Percentiles rank a stretch among this genome's conserved stretches.
Conservation (phyloP, 352 stramenopile species). For the Pythium periplocum region DNA sequence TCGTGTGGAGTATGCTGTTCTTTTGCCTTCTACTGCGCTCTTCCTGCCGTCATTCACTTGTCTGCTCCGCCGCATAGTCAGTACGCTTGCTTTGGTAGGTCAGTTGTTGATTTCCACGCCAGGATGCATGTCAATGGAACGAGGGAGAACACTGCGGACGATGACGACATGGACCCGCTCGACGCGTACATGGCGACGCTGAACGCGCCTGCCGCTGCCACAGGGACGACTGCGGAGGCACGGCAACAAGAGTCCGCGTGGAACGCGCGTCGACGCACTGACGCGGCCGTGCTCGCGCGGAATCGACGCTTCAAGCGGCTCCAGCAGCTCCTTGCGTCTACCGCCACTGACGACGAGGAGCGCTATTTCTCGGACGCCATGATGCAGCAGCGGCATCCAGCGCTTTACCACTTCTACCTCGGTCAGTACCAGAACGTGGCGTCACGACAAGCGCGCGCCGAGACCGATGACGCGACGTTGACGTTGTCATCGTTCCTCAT, state of each 20-base stretch:
- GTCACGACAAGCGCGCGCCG: constrained; percentile 9
- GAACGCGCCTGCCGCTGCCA: constrained; percentile 1
- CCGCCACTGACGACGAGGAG: constrained; percentile 14
- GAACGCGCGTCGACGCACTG: constrained; percentile 1
- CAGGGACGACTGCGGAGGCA: constrained; percentile 4
- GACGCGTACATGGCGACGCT: constrained; percentile 80
- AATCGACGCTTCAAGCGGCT: constrained; percentile 72
- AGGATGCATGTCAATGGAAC: too few relatives aligned
- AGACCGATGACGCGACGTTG: constrained; percentile 8
- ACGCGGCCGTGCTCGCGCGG: constrained; percentile 31
- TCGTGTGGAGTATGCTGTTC: too few relatives aligned
- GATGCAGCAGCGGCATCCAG: constrained; percentile 77
- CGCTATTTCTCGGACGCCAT: constrained; percentile 75
- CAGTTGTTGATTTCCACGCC: too few relatives aligned
- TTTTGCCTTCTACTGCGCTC: too few relatives aligned
- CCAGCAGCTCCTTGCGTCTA: constrained; percentile 46
- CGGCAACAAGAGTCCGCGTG: constrained; percentile 3
- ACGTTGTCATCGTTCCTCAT: constrained; percentile 68
- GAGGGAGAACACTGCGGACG: too few relatives aligned
- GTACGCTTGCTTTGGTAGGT: too few relatives aligned
- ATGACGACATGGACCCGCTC: constrained; percentile 50
- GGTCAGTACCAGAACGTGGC: constrained; percentile 53
- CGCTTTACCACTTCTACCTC: constrained; percentile 81
- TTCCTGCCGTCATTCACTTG: too few relatives aligned
- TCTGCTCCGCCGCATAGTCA: too few relatives aligned